Conservation (phyloP, 176 grass and related monocot species). For the Zoysia pacifica region DNA sequence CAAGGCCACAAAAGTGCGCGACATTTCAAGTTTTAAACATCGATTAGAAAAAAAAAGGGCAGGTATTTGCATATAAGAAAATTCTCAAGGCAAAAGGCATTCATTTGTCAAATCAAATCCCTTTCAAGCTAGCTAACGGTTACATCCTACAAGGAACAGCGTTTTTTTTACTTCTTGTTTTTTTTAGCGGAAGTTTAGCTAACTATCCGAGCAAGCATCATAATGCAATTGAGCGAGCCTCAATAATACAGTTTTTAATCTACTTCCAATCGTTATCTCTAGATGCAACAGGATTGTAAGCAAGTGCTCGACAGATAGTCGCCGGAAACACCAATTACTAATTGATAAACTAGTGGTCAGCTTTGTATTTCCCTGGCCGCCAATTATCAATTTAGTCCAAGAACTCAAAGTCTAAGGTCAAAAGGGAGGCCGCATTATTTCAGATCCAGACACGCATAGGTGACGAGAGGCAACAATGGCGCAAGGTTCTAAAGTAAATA, state of each 20-base stretch:
- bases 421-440: background rate
- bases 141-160: background rate
- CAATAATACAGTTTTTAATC: slow-evolving; percentile 34
- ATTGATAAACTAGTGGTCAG: background rate
- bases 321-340: background rate
- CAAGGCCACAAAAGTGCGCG: background rate
- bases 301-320: no score
- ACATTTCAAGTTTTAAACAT: background rate
- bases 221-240: background rate
- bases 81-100: background rate
- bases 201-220: background rate
- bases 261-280: background rate
- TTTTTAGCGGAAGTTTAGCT: background rate
- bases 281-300: no score
- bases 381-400: slow-evolving; percentile 29
- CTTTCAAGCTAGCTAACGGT: background rate
- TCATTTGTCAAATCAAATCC: slow-evolving; percentile 3
- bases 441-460: slow-evolving; percentile 20
- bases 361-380: background rate
- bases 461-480: slow-evolving; percentile 10
- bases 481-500: slow-evolving; percentile 40
- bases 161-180: no score
- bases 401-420: background rate
- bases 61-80: slow-evolving; percentile 1
- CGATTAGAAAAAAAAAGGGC: background rate